Evolutionary conservation across 139 green algal genomes (phyloP).

Genomic region (Chlamydomonas urium): DNA sequence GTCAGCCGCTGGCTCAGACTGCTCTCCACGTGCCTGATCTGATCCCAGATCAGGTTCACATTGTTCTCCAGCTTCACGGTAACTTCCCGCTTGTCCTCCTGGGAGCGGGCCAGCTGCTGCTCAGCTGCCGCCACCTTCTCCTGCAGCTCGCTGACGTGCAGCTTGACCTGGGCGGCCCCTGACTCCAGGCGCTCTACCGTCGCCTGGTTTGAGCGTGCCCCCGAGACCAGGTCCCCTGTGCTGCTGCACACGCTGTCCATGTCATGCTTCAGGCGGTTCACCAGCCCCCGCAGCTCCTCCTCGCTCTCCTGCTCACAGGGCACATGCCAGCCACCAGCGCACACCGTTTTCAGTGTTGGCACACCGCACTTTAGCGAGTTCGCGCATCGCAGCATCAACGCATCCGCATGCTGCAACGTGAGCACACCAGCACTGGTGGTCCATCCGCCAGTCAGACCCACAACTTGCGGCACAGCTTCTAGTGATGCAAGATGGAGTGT

Average conservation of each 20-base stretch:
- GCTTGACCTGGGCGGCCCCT: neutral
- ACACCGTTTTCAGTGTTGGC: too few relatives aligned
- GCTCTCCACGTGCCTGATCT: slow-evolving; percentile 43
- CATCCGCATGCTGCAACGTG: too few relatives aligned
- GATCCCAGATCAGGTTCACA: slow-evolving; percentile 42
- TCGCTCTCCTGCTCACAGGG: slow-evolving; percentile 6
- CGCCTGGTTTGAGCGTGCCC: neutral
- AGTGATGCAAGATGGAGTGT: too few relatives aligned
- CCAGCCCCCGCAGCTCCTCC: slow-evolving; percentile 3
- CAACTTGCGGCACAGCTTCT: too few relatives aligned
- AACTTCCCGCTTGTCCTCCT: slow-evolving; percentile 23
- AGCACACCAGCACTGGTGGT: too few relatives aligned
- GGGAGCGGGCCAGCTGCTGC: neutral
- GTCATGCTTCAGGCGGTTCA: slow-evolving; percentile 5
- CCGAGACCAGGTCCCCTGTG: neutral
- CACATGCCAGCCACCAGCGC: too few relatives aligned
- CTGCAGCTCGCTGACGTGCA: slow-evolving; percentile 17
- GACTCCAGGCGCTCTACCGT: slow-evolving; percentile 1
- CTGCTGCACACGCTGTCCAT: neutral
- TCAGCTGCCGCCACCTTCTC: slow-evolving; percentile 25
- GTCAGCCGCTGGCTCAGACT: slow-evolving; percentile 31
- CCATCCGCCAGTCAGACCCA: too few relatives aligned
- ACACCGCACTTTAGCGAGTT: too few relatives aligned
- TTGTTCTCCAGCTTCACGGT: slow-evolving; percentile 29
- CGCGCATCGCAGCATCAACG: too few relatives aligned